phyloP scores from a whole-genome alignment of 169 alveolate genomes.

The Eimeria necatrix region DNA sequence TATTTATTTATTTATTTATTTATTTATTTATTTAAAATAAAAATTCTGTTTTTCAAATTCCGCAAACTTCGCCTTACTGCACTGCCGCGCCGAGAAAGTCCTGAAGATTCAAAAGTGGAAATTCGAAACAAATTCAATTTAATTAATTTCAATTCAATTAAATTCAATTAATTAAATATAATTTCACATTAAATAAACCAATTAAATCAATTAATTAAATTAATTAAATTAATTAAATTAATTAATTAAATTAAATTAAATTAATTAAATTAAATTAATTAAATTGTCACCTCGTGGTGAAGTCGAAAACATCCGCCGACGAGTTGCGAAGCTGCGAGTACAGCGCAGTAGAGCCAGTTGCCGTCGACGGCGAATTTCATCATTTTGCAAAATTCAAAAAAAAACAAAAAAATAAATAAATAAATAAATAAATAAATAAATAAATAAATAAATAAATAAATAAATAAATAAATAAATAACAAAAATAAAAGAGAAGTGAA shows the following conservation, averaged over 20 bases:
- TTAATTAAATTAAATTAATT: background rate
- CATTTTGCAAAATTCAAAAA: background rate
- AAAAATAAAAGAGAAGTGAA: background rate
- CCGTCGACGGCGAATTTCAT: background rate
- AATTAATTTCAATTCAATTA: background rate
- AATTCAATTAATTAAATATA: background rate
- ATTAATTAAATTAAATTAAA: no score
- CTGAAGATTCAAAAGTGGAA: background rate
- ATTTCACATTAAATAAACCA: background rate
- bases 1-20: background rate
- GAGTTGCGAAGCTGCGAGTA: background rate
- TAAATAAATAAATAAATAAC: background rate
- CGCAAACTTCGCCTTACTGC: background rate
- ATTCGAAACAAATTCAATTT: background rate
- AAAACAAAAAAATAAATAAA: background rate
- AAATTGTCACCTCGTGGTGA: background rate
- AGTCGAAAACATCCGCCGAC: constrained; percentile 22
- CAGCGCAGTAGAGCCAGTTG: constrained; percentile 28
- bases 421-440: background rate
- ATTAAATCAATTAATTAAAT: background rate
- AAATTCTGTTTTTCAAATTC: background rate
- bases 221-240: background rate
- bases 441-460: background rate
- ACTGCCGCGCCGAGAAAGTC: background rate
- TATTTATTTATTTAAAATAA: background rate